phyloP scores from a whole-genome alignment of 2,329 filamentous ascomycete species.

The Ophiocordyceps robertsii region DNA sequence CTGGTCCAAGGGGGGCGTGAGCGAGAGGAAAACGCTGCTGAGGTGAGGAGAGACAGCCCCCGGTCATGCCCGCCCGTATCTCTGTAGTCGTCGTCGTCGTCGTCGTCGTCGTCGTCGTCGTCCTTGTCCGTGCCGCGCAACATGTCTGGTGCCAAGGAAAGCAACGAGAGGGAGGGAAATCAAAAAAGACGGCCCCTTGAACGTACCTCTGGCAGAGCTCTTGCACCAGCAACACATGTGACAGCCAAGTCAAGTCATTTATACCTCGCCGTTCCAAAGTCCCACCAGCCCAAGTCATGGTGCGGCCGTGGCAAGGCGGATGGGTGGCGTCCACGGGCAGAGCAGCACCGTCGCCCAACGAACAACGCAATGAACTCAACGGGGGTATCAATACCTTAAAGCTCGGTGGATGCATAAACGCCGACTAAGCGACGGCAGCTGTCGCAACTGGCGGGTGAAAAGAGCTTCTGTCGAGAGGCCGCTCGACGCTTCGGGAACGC shows the following conservation, averaged over 20 bases:
- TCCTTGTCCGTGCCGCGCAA: no score
- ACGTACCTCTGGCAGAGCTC: no score
- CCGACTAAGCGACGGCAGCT: conserved; percentile 1
- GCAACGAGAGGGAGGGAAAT: neutral
- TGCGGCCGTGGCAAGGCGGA: neutral
- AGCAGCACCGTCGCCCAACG: neutral
- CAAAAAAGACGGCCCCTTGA: neutral
- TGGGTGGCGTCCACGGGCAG: neutral
- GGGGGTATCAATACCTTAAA: conserved; percentile 2
- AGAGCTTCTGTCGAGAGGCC: neutral
- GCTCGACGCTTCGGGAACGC: neutral
- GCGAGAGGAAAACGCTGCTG: no score
- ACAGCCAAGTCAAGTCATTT: neutral
- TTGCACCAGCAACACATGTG: neutral
- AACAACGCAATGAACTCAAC: neutral
- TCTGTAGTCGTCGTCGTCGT: no score
- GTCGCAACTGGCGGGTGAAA: neutral
- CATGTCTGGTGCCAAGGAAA: neutral
- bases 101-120: no score
- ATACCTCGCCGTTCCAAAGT: neutral
- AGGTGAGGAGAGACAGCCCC: no score
- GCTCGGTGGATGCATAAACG: conserved; percentile 4
- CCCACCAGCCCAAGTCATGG: neutral
- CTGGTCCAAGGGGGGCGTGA: neutral
- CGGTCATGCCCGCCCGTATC: no score